phyloP scores from a whole-genome alignment of 805 yeast species.

The Candida montana region DNA sequence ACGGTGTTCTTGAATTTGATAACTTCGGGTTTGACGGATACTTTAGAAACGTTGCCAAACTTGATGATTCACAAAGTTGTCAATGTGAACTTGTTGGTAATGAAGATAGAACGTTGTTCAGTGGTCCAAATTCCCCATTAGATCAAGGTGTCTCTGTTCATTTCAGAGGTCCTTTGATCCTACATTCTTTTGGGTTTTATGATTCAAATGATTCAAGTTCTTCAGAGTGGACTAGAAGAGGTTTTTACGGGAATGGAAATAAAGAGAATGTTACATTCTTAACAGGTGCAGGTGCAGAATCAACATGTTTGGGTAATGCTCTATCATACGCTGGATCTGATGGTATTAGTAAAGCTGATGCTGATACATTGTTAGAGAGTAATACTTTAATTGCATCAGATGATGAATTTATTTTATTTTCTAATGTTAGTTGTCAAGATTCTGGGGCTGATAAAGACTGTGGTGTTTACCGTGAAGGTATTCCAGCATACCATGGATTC shows the following conservation, averaged over 20 bases:
- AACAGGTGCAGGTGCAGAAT: slow-evolving; percentile 54
- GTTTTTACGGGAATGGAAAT: slow-evolving; percentile 55
- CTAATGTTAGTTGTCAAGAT: slow-evolving; percentile 50
- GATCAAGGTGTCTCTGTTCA: slow-evolving; percentile 70
- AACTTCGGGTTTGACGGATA: slow-evolving; percentile 54
- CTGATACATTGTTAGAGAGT: slow-evolving; percentile 30
- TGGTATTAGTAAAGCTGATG: slow-evolving; percentile 44
- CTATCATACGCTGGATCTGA: slow-evolving; percentile 54
- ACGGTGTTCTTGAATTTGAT: slow-evolving; percentile 40
- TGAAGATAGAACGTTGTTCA: slow-evolving; percentile 34
- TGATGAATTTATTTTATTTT: slow-evolving; percentile 55
- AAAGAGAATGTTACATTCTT: slow-evolving; percentile 64
- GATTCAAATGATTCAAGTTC: slow-evolving; percentile 37
- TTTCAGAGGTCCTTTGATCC: slow-evolving; percentile 67
- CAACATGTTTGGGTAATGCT: slow-evolving; percentile 65
- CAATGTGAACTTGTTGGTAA: slow-evolving; percentile 43
- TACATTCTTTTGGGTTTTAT: slow-evolving; percentile 58
- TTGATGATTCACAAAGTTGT: slow-evolving; percentile 37
- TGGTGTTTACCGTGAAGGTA: slow-evolving; percentile 71
- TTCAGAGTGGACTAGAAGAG: slow-evolving; percentile 51
- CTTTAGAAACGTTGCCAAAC: slow-evolving; percentile 40
- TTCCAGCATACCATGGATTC: slow-evolving; percentile 71
- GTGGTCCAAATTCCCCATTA: slow-evolving; percentile 62
- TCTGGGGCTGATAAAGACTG: slow-evolving; percentile 56
- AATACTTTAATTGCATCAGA: slow-evolving; percentile 49